Evolutionary conservation across 495 filamentous ascomycete species (phyloP).

Genomic region (Aspergillus haitiensis): DNA sequence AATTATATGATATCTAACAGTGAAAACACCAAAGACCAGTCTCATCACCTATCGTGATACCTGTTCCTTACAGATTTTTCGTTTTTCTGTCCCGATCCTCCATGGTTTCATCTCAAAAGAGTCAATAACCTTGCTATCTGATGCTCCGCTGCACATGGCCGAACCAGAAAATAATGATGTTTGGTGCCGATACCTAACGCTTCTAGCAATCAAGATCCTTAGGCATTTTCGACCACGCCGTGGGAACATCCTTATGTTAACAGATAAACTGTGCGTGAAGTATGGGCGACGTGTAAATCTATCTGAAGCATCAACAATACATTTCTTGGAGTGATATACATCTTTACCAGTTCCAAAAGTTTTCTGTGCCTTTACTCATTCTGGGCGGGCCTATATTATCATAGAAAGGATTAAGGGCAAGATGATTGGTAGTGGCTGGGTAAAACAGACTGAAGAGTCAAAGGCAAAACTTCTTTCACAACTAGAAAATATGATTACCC

Average conservation of each 20-base stretch:
- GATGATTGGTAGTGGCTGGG: conserved; percentile 36
- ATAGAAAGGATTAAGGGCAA: conserved; percentile 53
- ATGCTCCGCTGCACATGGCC: too few species aligned
- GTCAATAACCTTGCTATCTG: too few species aligned
- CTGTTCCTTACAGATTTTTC: too few species aligned
- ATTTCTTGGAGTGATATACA: conserved; percentile 47
- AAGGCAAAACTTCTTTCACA: conserved; percentile 46
- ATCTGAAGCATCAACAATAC: conserved; percentile 51
- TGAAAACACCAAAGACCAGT: too few species aligned
- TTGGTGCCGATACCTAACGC: conserved; percentile 28
- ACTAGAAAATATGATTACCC: conserved; percentile 38
- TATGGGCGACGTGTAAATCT: conserved; percentile 37
- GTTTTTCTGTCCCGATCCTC: too few species aligned
- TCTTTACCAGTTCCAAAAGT: conserved; percentile 54
- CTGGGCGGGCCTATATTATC: conserved; percentile 47
- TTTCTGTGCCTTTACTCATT: conserved; percentile 47
- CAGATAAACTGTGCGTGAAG: conserved; percentile 42
- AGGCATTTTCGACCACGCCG: conserved; percentile 27
- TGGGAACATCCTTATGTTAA: conserved; percentile 37
- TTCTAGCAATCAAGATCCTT: conserved; percentile 30
- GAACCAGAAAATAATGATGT: conserved; percentile 22
- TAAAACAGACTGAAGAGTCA: conserved; percentile 37
- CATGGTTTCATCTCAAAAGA: too few species aligned
- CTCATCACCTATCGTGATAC: too few species aligned
- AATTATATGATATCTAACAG: too few species aligned